Evolutionary conservation across 2,329 filamentous ascomycete species (phyloP), one percentile per base, ranked within the genome.

Genomic region (Lachnellula cervina): DNA sequence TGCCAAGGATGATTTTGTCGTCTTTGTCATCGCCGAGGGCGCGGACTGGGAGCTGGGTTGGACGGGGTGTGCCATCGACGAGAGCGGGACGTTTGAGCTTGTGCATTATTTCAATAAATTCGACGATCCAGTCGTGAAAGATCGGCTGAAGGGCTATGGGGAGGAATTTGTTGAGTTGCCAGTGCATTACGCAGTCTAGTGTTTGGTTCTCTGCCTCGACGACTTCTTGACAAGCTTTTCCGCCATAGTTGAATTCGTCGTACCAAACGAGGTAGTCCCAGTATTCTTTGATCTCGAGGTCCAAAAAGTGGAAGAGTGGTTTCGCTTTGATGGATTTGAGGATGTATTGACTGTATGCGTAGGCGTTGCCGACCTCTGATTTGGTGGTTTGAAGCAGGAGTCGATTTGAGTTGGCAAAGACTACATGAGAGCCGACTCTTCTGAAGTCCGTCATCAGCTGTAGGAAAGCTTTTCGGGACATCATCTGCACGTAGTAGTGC

Each of bases 231-330:
- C 90, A 96, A 4, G 89, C 94, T 68, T 95, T 95, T 58, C 94
- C 94, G 54, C 94, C 95, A 67, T 97, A 97, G 76, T 99, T 99
- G 78, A 93, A 97, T 72, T 97, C 90, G 65, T 99, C 94, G 64
- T 97, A 97, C 94, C 94, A 99, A 4, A 97, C 86, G 0, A 99
- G 83, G 67, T 97, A 97, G 71, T 99, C 94, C 94, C 94, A 99
- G 72, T 97, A 99, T 70, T 99, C 94, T 64, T 93, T 96, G 72
- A 99, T 94, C 65, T 97, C 90, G 3, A 99, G 79, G 66, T 99
- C 94, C 60, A 99, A 85, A 69, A 99, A 99, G 71, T 97, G 90
- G 74, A 99, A 99, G 0, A 97, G 80, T 0, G 94, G 91, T 68
- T 97, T 97, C 55, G 85, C 86, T 72, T 96, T 93, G 75, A 99